phyloP scores from a whole-genome alignment of 805 yeast genomes.

The Cyberlindnera xylosilytica region DNA sequence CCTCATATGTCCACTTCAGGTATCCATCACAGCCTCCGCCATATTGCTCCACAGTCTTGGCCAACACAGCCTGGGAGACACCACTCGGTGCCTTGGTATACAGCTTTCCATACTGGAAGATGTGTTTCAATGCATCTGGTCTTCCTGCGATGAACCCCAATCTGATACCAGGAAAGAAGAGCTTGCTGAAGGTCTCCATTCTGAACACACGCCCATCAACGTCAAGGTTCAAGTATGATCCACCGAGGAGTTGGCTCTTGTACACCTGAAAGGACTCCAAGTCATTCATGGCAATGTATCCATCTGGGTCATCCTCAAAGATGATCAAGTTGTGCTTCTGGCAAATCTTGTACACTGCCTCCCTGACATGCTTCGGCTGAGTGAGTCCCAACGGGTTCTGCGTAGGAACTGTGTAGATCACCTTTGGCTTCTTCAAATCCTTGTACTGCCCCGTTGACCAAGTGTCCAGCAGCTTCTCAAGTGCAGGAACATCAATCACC shows the following conservation, averaged over 20 bases:
- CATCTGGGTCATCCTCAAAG: conserved; percentile 71
- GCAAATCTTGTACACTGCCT: conserved; percentile 47
- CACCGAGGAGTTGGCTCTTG: conserved; percentile 25
- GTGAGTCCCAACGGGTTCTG: conserved; percentile 67
- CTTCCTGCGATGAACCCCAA: conserved; percentile 72
- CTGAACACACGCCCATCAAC: conserved; percentile 73
- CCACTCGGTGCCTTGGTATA: conserved; percentile 72
- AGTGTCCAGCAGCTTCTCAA: conserved; percentile 46
- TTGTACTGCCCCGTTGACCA: conserved; percentile 40
- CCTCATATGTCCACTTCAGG: conserved; percentile 57
- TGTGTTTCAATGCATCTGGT: conserved; percentile 46
- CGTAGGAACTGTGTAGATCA: conserved; percentile 62
- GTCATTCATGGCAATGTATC: conserved; percentile 52
- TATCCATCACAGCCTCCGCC: conserved; percentile 67
- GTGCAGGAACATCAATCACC: conserved; percentile 42
- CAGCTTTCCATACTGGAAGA: conserved; percentile 53
- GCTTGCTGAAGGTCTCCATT: conserved; percentile 76
- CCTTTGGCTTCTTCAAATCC: conserved; percentile 46
- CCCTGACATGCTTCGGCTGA: conserved; percentile 44
- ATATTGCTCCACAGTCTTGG: conserved; percentile 59
- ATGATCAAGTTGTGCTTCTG: conserved; percentile 53
- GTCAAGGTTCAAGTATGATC: conserved; percentile 58
- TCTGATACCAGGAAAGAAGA: conserved; percentile 74
- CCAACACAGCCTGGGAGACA: conserved; percentile 55
- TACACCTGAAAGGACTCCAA: conserved; percentile 24